Evolutionary conservation across 78 protist genomes (phyloP), one percentile per base, ranked within the genome.

Genomic region (Dictyostelium intermedium): DNA sequence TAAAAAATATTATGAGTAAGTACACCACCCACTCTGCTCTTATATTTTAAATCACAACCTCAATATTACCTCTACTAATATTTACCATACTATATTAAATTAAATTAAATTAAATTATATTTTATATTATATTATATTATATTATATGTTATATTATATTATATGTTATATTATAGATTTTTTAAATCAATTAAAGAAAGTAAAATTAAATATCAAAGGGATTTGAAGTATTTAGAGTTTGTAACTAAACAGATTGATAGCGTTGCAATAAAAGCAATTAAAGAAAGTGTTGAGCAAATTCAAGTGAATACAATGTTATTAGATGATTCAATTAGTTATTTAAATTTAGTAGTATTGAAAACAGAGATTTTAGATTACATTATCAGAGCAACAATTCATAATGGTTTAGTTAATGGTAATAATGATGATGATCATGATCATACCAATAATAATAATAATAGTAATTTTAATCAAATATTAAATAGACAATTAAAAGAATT

Each of bases 1-100:
- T 77, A n/a, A 41, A 13, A 77, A 77, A 32, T 77, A 41, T 77
- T 41, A 77, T 9, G 82, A 77, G 82, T 77, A 77, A n/a, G 82
- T 41, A n/a, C n/a, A n/a, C n/a, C n/a, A n/a, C n/a, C n/a, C n/a
- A n/a, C n/a, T n/a, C n/a, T n/a, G n/a, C n/a, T n/a, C n/a, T n/a
- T n/a, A n/a, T n/a, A n/a, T n/a, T n/a, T n/a, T n/a, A n/a, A n/a
- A n/a, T n/a, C n/a, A n/a, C n/a, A n/a, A n/a, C n/a, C n/a, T n/a
- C n/a, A n/a, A n/a, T n/a, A n/a, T n/a, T n/a, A n/a, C n/a, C n/a
- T n/a, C n/a, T n/a, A n/a, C n/a, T n/a, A n/a, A n/a, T 1, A 3
- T 72, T 34, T 39, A 39, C 4, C 18, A 14, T 6, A 60, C 2
- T 60, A 23, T 60, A 23, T 14, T 2, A 23, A 23, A 60, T 6